These are phyloP conservation scores for Excoecaria cochinchinensis DNA, from an alignment of 345 rosid species.

Conservation along the genomic window DNA sequence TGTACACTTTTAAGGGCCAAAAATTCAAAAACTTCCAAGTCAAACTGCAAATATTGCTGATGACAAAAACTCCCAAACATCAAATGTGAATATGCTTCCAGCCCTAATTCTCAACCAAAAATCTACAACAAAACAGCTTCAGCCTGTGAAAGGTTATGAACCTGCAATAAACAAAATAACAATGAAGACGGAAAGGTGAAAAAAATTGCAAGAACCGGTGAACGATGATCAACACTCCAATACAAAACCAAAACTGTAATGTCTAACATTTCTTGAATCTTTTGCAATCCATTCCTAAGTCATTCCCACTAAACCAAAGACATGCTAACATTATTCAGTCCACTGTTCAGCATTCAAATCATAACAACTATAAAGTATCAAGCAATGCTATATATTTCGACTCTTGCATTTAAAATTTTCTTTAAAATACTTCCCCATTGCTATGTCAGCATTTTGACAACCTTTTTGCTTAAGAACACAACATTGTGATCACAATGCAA, in stretches of 20 bases:
- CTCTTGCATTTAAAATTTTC: background rate
- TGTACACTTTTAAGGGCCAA: background rate
- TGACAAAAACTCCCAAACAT: background rate
- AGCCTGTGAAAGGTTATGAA: background rate
- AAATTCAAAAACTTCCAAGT: background rate
- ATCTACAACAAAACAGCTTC: background rate
- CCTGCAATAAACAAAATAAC: slow-evolving; percentile 5
- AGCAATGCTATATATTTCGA: background rate
- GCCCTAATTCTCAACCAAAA: background rate
- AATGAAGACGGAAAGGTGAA: background rate
- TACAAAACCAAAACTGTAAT: background rate
- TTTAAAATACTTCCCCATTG: background rate
- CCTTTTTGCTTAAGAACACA: background rate
- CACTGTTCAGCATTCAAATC: background rate
- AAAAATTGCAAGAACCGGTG: background rate
- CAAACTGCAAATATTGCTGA: background rate
- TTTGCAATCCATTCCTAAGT: background rate
- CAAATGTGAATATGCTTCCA: background rate
- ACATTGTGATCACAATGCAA: background rate
- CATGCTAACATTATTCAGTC: background rate
- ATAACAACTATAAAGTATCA: background rate
- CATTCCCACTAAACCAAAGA: background rate
- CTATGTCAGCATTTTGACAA: background rate
- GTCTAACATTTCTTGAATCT: background rate
- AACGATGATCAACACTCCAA: background rate